Base-by-base conservation (phyloP, 176 grass and related monocot species). In the Chrysopogon serrulatus region DNA sequence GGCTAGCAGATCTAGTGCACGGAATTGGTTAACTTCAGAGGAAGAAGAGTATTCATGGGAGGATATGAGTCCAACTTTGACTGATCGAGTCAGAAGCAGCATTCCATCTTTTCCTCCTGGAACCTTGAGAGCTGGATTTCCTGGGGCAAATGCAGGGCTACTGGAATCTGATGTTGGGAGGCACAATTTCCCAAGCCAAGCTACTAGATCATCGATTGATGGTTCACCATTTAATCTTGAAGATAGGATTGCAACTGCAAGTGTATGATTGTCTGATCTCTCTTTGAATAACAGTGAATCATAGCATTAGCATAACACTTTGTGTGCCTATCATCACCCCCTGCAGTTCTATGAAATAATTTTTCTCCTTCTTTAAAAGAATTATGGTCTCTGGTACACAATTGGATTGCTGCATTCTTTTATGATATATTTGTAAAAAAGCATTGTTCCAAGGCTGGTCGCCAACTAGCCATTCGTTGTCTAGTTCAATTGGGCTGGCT, bases 1-100 rank as follows among this genome's bases (percentile, higher is more conserved):
- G 80, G 23, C 65, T 27, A 80, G 74, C 79, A 91, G 74, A 74
- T 68, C 84, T 77, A 77, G 63, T 53, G 85, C 83, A 67, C 90
- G 84, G 57, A 88, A 92, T 74, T 99, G 97, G 97, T 89, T 92
- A 37, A 91, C 76, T 76, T 92, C 89, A 19, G 97, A 99, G 65
- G 96, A 94, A 90, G 93, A 95, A 48, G 97, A 99, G 37, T 99
- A 96, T 92, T 73, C 83, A 61, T 99, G 97, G 97, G 97, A 99
- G 74, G 85, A 94, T 85, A 99, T 99, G 97, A 94, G 93, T 75
- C 97, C 97, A 48, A 99, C 93, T 87, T 92, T 99, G 84, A 86
- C 88, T 10, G 85, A 86, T 71, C 83, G 73, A 39, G 85, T 74
- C 79, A 92, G 93, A 91, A 91, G 90, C 40, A 70, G 60, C 84